Evolutionary conservation across 2,329 filamentous ascomycete genomes (phyloP).

Genomic region (Ophiostoma montium): DNA sequence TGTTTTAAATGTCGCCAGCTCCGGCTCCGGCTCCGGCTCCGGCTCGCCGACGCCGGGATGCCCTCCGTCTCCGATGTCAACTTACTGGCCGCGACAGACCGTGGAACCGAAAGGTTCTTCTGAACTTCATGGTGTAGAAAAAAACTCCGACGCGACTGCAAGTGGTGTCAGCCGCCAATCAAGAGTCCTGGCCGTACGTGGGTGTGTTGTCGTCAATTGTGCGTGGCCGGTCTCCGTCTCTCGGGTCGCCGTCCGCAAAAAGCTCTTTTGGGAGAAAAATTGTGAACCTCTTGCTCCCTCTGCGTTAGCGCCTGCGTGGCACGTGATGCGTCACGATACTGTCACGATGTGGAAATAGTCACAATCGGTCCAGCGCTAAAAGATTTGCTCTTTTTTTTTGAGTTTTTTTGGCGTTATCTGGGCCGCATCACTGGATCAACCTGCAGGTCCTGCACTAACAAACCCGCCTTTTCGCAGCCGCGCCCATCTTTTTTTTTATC

Average conservation of each 20-base stretch:
- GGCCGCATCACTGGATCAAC: not conserved
- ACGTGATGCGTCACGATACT: conserved; percentile 9
- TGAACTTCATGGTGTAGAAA: conserved; percentile 29
- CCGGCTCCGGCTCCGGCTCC: too few species aligned
- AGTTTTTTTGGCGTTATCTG: conserved; percentile 5
- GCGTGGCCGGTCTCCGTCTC: not conserved
- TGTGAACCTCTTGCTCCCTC: too few species aligned
- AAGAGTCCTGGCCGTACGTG: not conserved
- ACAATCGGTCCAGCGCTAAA: too few species aligned
- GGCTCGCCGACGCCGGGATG: not conserved
- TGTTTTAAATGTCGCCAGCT: not conserved
- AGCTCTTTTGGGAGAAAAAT: conserved; percentile 5
- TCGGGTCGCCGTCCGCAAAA: conserved; percentile 1
- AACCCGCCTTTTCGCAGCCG: not conserved
- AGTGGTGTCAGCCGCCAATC: conserved; percentile 1
- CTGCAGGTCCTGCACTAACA: conserved; percentile 1
- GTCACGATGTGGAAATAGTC: too few species aligned
- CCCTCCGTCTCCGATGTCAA: conserved; percentile 7
- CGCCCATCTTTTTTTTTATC: conserved; percentile 3
- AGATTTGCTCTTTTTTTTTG: conserved; percentile 6
- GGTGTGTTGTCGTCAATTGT: not conserved
- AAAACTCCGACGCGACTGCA: not conserved
- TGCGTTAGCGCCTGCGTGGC: conserved; percentile 1
- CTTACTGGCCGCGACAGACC: conserved; percentile 51
- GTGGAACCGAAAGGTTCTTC: conserved; percentile 50